These are phyloP conservation scores for Chytriomyces sp. DNA, from an alignment of 192 early-diverging fungal species.

Conservation along the genomic window DNA sequence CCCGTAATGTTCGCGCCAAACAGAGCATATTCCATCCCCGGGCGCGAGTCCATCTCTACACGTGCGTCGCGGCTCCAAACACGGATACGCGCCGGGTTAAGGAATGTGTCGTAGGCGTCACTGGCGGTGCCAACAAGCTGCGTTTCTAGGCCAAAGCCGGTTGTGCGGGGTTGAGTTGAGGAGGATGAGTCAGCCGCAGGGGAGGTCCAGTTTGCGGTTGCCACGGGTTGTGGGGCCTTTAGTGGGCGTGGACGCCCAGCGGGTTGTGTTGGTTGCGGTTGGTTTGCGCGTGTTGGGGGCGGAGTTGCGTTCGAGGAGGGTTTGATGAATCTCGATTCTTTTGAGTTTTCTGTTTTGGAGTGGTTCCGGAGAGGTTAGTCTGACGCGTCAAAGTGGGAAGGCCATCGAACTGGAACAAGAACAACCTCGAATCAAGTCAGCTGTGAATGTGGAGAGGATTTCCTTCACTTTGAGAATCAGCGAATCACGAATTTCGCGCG, in stretches of 20 bases:
- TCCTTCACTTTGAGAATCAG: slow-evolving; percentile 11
- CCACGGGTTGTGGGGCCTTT: slow-evolving; percentile 35
- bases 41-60: slow-evolving; percentile 58
- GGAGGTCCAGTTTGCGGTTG: slow-evolving; percentile 77
- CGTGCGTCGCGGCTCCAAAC: slow-evolving; percentile 79
- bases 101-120: slow-evolving; percentile 80
- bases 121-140: slow-evolving; percentile 81
- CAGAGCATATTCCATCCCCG: neutral
- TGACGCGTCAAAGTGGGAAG: neutral
- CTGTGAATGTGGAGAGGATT: slow-evolving; percentile 63
- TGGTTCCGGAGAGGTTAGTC: neutral
- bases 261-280: neutral
- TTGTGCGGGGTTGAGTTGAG: slow-evolving; percentile 5
- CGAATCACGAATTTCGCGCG: neutral
- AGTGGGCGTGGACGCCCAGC: neutral
- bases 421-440: slow-evolving; percentile 68
- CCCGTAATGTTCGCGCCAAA: slow-evolving; percentile 2
- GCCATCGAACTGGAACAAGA: neutral
- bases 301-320: neutral
- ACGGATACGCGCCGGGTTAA: slow-evolving; percentile 70
- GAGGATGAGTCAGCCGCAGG: slow-evolving; percentile 52
- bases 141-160: slow-evolving; percentile 67
- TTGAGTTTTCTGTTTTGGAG: slow-evolving; percentile 15
- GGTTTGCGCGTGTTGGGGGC: neutral
- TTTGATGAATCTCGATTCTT: neutral